phyloP scores from a whole-genome alignment of 352 stramenopile species.

The Phytophthora pistaciae region DNA sequence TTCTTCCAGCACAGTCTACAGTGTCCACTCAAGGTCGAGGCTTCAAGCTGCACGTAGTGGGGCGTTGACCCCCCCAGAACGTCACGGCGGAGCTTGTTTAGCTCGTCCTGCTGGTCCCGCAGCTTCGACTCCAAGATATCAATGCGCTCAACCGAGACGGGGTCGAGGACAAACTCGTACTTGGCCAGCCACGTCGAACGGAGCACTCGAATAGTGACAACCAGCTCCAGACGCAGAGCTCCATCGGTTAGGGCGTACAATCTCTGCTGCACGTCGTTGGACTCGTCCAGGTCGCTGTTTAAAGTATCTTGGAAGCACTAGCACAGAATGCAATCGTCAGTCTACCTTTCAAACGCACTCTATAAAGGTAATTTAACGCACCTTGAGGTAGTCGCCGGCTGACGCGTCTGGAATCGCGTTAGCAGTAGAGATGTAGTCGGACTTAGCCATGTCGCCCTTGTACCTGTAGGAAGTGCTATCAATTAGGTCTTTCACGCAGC shows the following conservation, averaged over 20 bases:
- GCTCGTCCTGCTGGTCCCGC: conserved; percentile 10
- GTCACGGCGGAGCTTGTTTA: neutral
- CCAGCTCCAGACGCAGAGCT: neutral
- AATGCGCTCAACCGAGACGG: conserved; percentile 12
- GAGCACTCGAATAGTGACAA: neutral
- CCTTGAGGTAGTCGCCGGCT: neutral
- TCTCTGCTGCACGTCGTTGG: neutral
- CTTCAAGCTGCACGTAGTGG: neutral
- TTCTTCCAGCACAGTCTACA: neutral
- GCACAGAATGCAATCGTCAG: neutral
- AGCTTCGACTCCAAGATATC: conserved; percentile 10
- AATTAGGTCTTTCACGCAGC: neutral
- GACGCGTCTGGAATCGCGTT: neutral
- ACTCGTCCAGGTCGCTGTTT: neutral
- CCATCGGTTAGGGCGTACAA: neutral
- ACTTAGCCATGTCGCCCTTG: neutral
- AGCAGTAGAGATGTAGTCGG: neutral
- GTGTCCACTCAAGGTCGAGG: neutral
- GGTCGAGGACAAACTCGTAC: conserved; percentile 7
- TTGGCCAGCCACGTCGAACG: neutral
- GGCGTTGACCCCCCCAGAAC: neutral
- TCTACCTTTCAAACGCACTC: too few species aligned
- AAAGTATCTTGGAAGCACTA: conserved; percentile 8
- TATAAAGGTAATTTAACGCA: neutral
- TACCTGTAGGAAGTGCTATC: neutral